Conservation (phyloP, 2,329 filamentous ascomycete genomes). For the Huntiella decipiens region DNA sequence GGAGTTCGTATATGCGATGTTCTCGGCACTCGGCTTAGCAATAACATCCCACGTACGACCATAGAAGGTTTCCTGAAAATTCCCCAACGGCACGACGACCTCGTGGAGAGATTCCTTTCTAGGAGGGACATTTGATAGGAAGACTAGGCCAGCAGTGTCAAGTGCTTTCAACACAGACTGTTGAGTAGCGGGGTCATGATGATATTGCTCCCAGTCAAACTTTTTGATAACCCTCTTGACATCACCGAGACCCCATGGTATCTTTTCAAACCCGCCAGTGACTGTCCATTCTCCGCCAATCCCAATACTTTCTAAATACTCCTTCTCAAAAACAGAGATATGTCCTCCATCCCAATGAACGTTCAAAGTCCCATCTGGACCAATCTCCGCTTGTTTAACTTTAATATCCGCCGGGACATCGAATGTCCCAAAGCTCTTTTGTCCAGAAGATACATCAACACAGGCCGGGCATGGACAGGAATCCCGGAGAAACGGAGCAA, state of each 20-base stretch:
- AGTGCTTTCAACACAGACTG: slow-evolving; percentile 44
- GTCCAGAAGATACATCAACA: slow-evolving; percentile 37
- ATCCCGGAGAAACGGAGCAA: slow-evolving; percentile 28
- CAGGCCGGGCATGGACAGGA: slow-evolving; percentile 33
- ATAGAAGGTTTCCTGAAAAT: slow-evolving; percentile 74
- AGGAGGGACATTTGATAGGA: slow-evolving; percentile 55
- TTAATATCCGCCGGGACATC: slow-evolving; percentile 21
- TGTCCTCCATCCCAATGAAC: slow-evolving; percentile 37
- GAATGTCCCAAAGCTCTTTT: slow-evolving; percentile 31
- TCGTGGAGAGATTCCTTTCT: slow-evolving; percentile 44
- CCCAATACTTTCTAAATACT: slow-evolving; percentile 14
- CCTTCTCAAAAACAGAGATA: slow-evolving; percentile 19
- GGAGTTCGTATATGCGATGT: slow-evolving; percentile 74
- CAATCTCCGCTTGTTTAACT: slow-evolving; percentile 17
- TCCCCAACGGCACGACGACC: slow-evolving; percentile 33
- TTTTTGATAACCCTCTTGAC: slow-evolving; percentile 29
- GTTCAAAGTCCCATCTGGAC: slow-evolving; percentile 26
- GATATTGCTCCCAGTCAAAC: slow-evolving; percentile 54
- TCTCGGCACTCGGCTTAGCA: slow-evolving; percentile 65
- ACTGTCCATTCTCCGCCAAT: slow-evolving; percentile 9
- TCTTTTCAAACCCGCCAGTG: slow-evolving; percentile 15
- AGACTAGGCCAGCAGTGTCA: slow-evolving; percentile 50
- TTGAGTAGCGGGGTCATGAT: slow-evolving; percentile 37
- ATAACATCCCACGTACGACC: slow-evolving; percentile 79
- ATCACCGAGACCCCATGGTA: slow-evolving; percentile 23